Conservation (phyloP, 495 filamentous ascomycete genomes). For the Mytilinidion resinicola region DNA sequence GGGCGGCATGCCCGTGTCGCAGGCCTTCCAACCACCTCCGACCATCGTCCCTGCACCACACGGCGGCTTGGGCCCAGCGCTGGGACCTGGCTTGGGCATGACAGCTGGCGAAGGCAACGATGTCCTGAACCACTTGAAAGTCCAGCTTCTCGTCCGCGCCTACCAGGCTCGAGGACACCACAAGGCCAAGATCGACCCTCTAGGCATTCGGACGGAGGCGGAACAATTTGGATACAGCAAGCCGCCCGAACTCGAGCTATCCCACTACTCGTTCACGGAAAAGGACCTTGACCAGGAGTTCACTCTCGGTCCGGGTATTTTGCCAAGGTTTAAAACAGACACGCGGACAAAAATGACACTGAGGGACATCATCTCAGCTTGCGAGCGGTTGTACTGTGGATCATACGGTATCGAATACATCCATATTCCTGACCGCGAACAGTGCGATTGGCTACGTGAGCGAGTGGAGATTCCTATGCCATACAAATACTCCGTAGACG, state of each 20-base stretch:
- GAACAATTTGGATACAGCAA: conserved; percentile 81
- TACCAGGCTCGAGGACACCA: conserved; percentile 98
- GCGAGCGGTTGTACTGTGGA: conserved; percentile 94
- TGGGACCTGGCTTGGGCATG: conserved; percentile 64
- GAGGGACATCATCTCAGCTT: conserved; percentile 85
- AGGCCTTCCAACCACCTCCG: conserved; percentile 92
- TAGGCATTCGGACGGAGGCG: conserved; percentile 82
- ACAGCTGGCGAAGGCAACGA: conserved; percentile 66
- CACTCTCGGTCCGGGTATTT: conserved; percentile 85
- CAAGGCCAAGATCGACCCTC: conserved; percentile 94
- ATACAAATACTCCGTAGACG: conserved; percentile 92
- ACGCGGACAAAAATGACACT: conserved; percentile 91
- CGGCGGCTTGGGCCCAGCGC: conserved; percentile 63
- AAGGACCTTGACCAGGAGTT: conserved; percentile 92
- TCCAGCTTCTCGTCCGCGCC: conserved; percentile 90
- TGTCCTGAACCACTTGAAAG: conserved; percentile 95
- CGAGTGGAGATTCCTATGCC: conserved; percentile 89
- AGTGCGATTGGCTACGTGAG: conserved; percentile 96
- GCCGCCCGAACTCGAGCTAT: conserved; percentile 87
- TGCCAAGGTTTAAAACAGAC: conserved; percentile 85
- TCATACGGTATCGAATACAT: conserved; percentile 97
- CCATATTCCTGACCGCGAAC: conserved; percentile 93
- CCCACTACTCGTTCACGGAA: conserved; percentile 90
- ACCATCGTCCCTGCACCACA: conserved; percentile 76
- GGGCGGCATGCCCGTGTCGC: conserved; percentile 92